Percentiles rank a stretch among this genome's conserved stretches.
These are phyloP conservation scores for Hypomyces perniciosus DNA, from an alignment of 2,329 filamentous ascomycete species.

Conservation along the genomic window DNA sequence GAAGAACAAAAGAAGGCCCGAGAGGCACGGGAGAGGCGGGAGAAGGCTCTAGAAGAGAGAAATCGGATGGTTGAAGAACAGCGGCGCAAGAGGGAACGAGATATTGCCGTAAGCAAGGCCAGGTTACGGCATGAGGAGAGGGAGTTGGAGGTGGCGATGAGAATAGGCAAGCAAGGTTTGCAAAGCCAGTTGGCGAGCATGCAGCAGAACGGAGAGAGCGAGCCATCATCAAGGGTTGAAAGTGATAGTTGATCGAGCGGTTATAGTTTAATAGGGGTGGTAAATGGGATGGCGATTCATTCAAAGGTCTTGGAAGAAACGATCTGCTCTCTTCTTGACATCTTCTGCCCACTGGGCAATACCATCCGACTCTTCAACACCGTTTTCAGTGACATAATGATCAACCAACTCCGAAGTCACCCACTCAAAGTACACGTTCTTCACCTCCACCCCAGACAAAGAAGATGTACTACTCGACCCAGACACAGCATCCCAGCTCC, in stretches of 20 bases:
- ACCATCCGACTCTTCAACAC: constrained; percentile 34
- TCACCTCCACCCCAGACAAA: constrained; percentile 27
- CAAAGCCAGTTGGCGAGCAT: constrained; percentile 49
- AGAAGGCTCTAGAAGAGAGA: constrained; percentile 60
- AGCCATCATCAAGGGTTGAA: constrained; percentile 11
- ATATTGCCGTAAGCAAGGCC: constrained; percentile 55
- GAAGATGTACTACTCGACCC: background rate
- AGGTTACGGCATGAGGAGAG: constrained; percentile 59
- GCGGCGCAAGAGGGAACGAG: constrained; percentile 52
- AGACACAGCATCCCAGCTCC: constrained; percentile 36
- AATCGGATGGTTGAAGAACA: constrained; percentile 58
- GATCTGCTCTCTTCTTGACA: constrained; percentile 30
- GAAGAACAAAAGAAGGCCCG: constrained; percentile 43
- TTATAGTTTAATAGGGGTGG: background rate
- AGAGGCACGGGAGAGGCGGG: constrained; percentile 52
- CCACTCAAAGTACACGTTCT: constrained; percentile 58
- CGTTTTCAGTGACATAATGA: constrained; percentile 50
- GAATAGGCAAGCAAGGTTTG: constrained; percentile 59
- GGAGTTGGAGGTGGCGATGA: constrained; percentile 64
- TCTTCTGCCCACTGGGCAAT: constrained; percentile 34
- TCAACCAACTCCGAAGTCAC: constrained; percentile 45
- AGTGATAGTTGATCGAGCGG: background rate
- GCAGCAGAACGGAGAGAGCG: constrained; percentile 19
- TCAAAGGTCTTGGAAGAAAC: constrained; percentile 39
- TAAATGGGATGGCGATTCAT: background rate